These are phyloP conservation scores for Cynanchum wilfordii DNA, from an alignment of 257 asterid species.

Conservation along the genomic window DNA sequence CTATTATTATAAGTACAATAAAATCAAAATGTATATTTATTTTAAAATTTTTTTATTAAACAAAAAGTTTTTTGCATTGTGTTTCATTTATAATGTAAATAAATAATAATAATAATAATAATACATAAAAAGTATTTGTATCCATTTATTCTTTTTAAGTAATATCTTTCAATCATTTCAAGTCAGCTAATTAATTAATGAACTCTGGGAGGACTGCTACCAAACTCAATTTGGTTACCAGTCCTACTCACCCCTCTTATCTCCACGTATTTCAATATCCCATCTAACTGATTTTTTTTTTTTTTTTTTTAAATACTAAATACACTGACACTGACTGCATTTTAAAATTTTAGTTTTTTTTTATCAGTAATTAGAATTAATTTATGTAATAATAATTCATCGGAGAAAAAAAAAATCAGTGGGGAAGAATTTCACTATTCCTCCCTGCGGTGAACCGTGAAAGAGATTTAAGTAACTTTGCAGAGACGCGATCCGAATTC, in stretches of 20 bases:
- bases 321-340: no score
- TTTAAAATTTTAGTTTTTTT: no score
- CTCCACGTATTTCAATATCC: background rate
- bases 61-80: no score
- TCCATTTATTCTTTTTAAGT: background rate
- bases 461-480: conserved; percentile 36
- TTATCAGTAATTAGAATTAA: no score
- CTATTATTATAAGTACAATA: no score
- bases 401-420: conserved; percentile 11
- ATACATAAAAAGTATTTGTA: no score
- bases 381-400: no score
- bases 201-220: background rate
- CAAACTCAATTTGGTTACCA: conserved; percentile 14
- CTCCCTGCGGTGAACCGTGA: conserved; percentile 30
- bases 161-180: background rate
- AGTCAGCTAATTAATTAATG: background rate
- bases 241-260: conserved; percentile 1
- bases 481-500: conserved; percentile 33
- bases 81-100: no score
- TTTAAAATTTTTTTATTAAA: no score
- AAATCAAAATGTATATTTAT: no score
- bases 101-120: background rate
- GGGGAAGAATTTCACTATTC: conserved; percentile 31
- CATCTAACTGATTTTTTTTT: background rate
- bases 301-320: no score